A percentile compares a stretch with the other conserved stretches of the same genome.
Conservation (phyloP, 352 stramenopile species). For the Phytophthora melonis region DNA sequence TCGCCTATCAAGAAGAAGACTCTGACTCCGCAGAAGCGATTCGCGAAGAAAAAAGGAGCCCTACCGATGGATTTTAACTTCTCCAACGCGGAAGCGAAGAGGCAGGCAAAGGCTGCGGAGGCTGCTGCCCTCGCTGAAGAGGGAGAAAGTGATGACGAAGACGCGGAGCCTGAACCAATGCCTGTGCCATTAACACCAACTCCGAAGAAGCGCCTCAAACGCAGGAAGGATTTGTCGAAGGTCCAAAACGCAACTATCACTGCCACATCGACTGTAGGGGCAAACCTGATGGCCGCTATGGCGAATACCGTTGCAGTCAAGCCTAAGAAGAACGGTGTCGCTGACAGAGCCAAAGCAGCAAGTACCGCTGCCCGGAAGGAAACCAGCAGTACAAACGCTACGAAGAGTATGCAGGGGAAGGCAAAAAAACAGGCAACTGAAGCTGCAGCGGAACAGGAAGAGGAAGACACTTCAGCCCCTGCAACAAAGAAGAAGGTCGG, state of each 20-base stretch:
- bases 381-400: neutral
- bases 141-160: conserved; percentile 32
- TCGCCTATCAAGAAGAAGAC: conserved; percentile 36
- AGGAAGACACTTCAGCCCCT: neutral
- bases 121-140: conserved; percentile 29
- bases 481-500: conserved; percentile 26
- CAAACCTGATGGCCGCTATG: conserved; percentile 30
- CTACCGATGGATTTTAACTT: conserved; percentile 62
- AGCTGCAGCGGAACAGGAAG: conserved; percentile 8
- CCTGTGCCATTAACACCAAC: conserved; percentile 16
- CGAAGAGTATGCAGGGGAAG: conserved; percentile 9
- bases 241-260: conserved; percentile 18
- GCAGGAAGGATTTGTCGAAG: conserved; percentile 41
- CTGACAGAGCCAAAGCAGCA: conserved; percentile 10
- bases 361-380: conserved; percentile 15
- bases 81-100: conserved; percentile 50
- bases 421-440: conserved; percentile 7
- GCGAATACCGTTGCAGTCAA: conserved; percentile 26
- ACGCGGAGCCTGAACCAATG: conserved; percentile 33
- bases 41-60: conserved; percentile 30
- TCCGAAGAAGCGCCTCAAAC: conserved; percentile 49
- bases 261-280: conserved; percentile 1
- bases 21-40: conserved; percentile 35
- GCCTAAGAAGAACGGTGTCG: conserved; percentile 6
- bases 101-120: conserved; percentile 38